These are phyloP conservation scores for Penicillium atrosanguineum DNA, from an alignment of 495 filamentous ascomycete species.

Conservation along the genomic window DNA sequence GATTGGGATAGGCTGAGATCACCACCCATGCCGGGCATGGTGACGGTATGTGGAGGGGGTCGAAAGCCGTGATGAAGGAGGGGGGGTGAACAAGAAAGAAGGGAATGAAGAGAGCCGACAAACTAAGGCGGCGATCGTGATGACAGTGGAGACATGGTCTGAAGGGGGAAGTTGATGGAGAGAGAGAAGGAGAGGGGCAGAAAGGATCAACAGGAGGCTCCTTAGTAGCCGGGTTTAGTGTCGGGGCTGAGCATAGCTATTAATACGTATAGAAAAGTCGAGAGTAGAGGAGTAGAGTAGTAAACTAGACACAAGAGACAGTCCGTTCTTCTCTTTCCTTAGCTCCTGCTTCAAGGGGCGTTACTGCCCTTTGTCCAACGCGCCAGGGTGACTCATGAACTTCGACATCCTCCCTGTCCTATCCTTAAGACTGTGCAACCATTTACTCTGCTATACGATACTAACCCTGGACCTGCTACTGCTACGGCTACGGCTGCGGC, in stretches of 20 bases:
- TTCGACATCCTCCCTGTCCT: background rate
- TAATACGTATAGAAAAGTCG: background rate
- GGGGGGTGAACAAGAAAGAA: conserved; percentile 1
- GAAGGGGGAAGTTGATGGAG: conserved; percentile 15
- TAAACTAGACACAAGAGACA: background rate
- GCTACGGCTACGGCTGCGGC: too few species aligned
- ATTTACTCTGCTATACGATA: background rate
- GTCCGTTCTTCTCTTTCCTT: background rate
- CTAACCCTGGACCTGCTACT: background rate
- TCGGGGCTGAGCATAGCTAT: conserved; percentile 20
- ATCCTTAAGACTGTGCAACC: conserved; percentile 8
- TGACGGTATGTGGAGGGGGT: conserved; percentile 1
- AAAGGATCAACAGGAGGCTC: conserved; percentile 30
- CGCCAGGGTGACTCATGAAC: background rate
- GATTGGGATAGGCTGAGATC: conserved; percentile 91
- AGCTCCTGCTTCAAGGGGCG: background rate
- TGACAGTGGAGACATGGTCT: conserved; percentile 38
- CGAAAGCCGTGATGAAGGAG: conserved; percentile 8
- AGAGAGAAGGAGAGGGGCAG: conserved; percentile 16
- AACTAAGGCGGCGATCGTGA: conserved; percentile 40
- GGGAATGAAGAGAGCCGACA: conserved; percentile 18
- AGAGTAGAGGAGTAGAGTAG: background rate
- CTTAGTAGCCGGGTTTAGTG: conserved; percentile 22
- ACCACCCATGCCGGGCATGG: conserved; percentile 69
- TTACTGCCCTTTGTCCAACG: conserved; percentile 1